These are phyloP conservation scores for Pleurotus eryngii DNA, from an alignment of 768 basidiomycete genomes.

Conservation along the genomic window DNA sequence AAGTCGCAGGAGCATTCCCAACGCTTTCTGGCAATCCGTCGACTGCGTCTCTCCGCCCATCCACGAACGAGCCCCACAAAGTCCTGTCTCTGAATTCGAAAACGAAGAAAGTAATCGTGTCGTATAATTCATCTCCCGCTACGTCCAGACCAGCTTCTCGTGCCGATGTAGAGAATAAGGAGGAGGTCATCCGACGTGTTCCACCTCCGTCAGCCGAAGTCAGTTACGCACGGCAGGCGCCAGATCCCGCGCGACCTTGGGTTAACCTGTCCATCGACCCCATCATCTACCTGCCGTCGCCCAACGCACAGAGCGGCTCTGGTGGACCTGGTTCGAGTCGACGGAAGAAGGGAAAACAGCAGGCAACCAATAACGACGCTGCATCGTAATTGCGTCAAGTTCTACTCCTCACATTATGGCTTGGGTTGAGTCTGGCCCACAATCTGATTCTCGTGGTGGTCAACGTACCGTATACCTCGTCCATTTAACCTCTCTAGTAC, in stretches of 20 bases:
- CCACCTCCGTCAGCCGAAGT: conserved; percentile 35
- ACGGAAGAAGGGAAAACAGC: conserved; percentile 8
- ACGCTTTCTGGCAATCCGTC: conserved; percentile 28
- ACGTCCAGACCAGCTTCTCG: conserved; percentile 33
- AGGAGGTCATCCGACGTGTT: conserved; percentile 35
- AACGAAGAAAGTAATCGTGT: conserved; percentile 48
- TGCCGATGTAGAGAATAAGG: conserved; percentile 24
- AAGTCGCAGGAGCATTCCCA: conserved; percentile 62
- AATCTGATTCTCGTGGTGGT: too few species aligned
- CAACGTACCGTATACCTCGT: too few species aligned
- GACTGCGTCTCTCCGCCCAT: conserved; percentile 21
- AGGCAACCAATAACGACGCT: neutral
- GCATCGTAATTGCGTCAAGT: neutral
- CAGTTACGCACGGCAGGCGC: conserved; percentile 25
- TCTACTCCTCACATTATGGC: too few species aligned
- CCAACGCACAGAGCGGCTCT: conserved; percentile 4
- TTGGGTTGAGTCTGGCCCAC: too few species aligned
- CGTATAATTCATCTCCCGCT: conserved; percentile 41
- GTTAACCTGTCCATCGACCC: conserved; percentile 33
- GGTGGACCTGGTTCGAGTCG: conserved; percentile 3
- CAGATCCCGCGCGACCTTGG: conserved; percentile 38
- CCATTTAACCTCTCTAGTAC: too few species aligned
- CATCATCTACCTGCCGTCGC: conserved; percentile 32
- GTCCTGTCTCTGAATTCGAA: conserved; percentile 56
- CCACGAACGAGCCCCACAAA: conserved; percentile 40